Base-by-base conservation (phyloP, 1,139 yeast genomes). In the Yamadazyma buinensis region DNA sequence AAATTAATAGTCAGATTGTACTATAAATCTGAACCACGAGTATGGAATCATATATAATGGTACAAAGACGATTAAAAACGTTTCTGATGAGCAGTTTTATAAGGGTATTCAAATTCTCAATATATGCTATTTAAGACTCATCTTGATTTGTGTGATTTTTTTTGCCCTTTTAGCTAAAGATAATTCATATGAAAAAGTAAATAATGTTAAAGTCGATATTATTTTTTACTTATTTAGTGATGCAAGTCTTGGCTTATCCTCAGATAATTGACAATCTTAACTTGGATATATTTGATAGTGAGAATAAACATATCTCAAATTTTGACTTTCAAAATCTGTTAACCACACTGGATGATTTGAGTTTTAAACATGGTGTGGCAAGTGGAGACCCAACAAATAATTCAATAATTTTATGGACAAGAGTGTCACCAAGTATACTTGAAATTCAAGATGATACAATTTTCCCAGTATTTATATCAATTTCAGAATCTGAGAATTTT, bases 321-420 rank as follows among this genome's bases (percentile, higher is more conserved):
- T 4, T 28, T 11, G 10, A 28, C 13, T 28, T 6, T 14, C 4
- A 12, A 11, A 28, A 15, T 28, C 7, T 28, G 4, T 14, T 28
- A 3, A 8, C 6, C 12, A 8, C 13, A 23, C 8, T 19, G 3
- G 13, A 5, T 9, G 30, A 28, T 7, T 20, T 19, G 11, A 20
- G 19, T 17, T 28, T 28, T 13, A 19, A n/a, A 13, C 30, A 28
- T 28, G 30, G 30, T 13, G 22, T 28, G 14, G 30, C 30, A 10
- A 28, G 30, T 28, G 30, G 30, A n/a, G 30, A 28, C 12, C 11
- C 30, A 9, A 28, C 30, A 4, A 28, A 28, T 28, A 12, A 21
- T 15, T 28, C 30, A 4, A 18, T 28, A 5, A 28, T 28, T 19
- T 12, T 28, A 7, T 28, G 30, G 30, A 28, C 30, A 14, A 28